Evolutionary conservation across 441 rosid genomes (phyloP), one percentile per base, ranked within the genome.

Genomic region (Macaranga tanarius): DNA sequence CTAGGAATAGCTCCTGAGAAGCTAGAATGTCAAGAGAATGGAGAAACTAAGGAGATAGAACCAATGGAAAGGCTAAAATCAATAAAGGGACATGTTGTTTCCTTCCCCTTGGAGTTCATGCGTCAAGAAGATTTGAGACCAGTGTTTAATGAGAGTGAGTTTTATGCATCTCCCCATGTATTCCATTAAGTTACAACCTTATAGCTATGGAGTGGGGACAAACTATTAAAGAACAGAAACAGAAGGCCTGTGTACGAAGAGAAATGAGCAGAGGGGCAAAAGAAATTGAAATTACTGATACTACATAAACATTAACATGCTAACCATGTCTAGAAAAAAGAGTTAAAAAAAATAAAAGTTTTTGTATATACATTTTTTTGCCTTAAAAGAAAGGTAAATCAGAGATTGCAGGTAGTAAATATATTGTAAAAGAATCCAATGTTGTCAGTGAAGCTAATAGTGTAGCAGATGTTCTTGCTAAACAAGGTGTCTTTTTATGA

Each of bases 51-150:
- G 72, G 77, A 78, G 71, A 78, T 77, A 0, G 89, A 89, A 70
- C 87, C 97, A 2, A 62, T 86, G 84, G 97, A 86, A 56, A 86
- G 91, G 83, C 76, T 96, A 66, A 81, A 77, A 78, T 77, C 86
- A 10, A 72, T 93, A 31, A 84, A 82, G 63, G 99, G 98, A 69
- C 93, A 87, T 77, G 93, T 96, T 42, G 98, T 96, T 77, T 88
- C 92, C 34, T 92, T 89, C 78, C 98, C 99, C 4, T 75, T 96
- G 82, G 95, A 93, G 65, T 96, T 96, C 82, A 90, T 92, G 96
- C 77, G 90, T 79, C 76, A 81, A 73, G 99, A 96, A 88, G 98
- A 96, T 83, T 79, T 96, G 60, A 88, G 99, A 85, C 99, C 99
- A 0, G 86, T 93, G 26, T 93, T 93, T 80, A 96, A 87, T 56